Conservation (phyloP, 1,284 basidiomycete species). For the Wallemia hederae region DNA sequence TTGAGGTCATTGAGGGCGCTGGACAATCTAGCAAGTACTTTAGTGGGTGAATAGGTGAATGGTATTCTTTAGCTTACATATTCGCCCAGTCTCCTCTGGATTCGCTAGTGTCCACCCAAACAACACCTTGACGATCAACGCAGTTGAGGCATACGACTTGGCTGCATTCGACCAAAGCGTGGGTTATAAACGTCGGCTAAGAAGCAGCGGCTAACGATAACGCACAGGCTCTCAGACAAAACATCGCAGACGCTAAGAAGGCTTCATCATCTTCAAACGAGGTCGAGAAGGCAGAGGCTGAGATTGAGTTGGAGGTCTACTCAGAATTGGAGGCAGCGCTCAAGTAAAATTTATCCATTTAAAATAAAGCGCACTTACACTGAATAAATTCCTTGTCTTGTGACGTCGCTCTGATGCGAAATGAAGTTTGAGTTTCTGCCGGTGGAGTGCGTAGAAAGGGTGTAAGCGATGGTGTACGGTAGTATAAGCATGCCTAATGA, state of each 20-base stretch:
- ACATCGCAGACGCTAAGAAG: constrained; percentile 65
- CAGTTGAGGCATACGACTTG: constrained; percentile 78
- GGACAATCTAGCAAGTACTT: constrained; percentile 75
- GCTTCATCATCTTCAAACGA: constrained; percentile 58
- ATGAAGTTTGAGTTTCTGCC: too few relatives aligned
- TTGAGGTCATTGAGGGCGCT: constrained; percentile 63
- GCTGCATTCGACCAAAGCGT: constrained; percentile 73
- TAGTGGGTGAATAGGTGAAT: constrained; percentile 26
- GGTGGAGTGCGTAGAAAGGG: too few relatives aligned
- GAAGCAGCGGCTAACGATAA: constrained; percentile 1
- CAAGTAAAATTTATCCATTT: constrained; percentile 6
- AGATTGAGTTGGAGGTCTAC: constrained; percentile 85
- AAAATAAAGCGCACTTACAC: constrained; percentile 6
- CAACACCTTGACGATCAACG: constrained; percentile 89
- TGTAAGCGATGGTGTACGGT: too few relatives aligned
- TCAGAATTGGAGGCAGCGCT: constrained; percentile 75
- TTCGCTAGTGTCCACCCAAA: constrained; percentile 95
- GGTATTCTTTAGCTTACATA: constrained; percentile 2
- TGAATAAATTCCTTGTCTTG: too few relatives aligned
- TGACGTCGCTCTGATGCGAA: too few relatives aligned
- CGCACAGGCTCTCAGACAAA: constrained; percentile 56
- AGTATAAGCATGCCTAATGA: too few relatives aligned
- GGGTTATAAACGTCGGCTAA: constrained; percentile 8
- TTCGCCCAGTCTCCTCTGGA: constrained; percentile 56
- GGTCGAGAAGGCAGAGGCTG: constrained; percentile 75